Conservation (phyloP, 176 grass and related monocot species). For the Bolboschoenus planiculmis region DNA sequence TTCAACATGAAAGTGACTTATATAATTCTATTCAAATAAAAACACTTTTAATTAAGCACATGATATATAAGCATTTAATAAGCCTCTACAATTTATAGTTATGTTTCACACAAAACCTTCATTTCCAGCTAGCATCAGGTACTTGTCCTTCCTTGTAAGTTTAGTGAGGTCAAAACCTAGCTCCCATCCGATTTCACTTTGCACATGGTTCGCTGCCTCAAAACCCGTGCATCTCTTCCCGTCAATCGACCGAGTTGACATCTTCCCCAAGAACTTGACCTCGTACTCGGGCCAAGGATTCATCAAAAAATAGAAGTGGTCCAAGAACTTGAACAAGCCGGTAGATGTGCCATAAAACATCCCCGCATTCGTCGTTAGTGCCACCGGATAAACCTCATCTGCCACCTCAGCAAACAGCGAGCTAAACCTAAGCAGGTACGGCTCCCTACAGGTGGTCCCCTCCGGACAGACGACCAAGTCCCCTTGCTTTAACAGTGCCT, state of each 20-base stretch:
- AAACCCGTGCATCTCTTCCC: constrained; percentile 30
- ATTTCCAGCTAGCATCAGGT: constrained; percentile 52
- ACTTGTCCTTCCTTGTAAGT: constrained; percentile 73
- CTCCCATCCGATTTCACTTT: constrained; percentile 40
- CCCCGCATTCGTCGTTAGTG: constrained; percentile 32
- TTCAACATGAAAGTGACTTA: background rate
- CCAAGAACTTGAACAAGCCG: constrained; percentile 41
- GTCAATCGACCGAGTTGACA: constrained; percentile 19
- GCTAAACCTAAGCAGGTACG: constrained; percentile 72
- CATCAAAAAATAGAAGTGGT: constrained; percentile 78
- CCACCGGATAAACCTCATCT: constrained; percentile 51
- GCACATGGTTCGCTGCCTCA: constrained; percentile 63
- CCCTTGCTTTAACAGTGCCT: constrained; percentile 27
- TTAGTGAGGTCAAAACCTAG: constrained; percentile 53
- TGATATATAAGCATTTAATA: background rate
- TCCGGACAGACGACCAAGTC: constrained; percentile 80
- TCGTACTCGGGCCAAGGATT: constrained; percentile 52
- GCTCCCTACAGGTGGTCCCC: constrained; percentile 83
- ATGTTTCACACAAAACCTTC: constrained; percentile 34
- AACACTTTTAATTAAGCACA: background rate
- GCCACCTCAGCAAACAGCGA: constrained; percentile 44
- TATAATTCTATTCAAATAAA: background rate
- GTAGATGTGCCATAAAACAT: constrained; percentile 86
- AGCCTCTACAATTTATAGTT: background rate
- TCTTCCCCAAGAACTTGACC: constrained; percentile 50